Base-by-base conservation (phyloP, 2,329 filamentous ascomycete genomes). In the Pezicula rhizophila region DNA sequence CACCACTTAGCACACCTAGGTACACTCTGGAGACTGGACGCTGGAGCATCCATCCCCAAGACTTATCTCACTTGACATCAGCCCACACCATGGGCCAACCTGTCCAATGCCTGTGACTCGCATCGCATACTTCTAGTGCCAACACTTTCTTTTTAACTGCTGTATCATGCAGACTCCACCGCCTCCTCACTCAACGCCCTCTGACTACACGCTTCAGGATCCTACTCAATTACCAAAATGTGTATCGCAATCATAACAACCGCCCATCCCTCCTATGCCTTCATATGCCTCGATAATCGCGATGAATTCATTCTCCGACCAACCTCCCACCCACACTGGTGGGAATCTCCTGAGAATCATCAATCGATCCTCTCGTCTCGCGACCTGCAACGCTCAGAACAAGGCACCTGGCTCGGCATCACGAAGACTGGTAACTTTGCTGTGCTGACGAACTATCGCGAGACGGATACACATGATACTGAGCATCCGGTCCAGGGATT, bases 211-310 rank as follows among this genome's bases (percentile, higher is more conserved):
- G 4, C 12, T 11, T 17, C 10, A 26, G 12, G 5, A n/a, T 15
- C 31, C 12, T 23, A 28, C 47, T 42, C 43, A 43, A n/a, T 17
- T 48, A 54, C 45, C 52, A 66, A 44, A 49, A 91, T 91, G 87
- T 91, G 87, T 64, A 90, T 91, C 68, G 83, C 82, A 43, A 72
- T 91, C 41, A 71, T 89, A 50, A 88, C 86, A 23, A 91, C 86
- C 15, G 77, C 84, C 41, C 87, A 91, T 63, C 87, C 87, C 8
- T 73, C 78, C 56, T 91, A 91, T 67, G 77, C 84, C 23, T 74
- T 91, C 52, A 85, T 92, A 58, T 70, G 88, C 52, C 73, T 90
- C 63, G 81, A 90, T 69, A 92, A 92, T 66, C 79, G 87, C 58
- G 87, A 92, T 70, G 86, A 85, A 64, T 85, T 78, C 67, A 79